Conservation (phyloP, 2,329 filamentous ascomycete species). For the Coniochaeta sp. region DNA sequence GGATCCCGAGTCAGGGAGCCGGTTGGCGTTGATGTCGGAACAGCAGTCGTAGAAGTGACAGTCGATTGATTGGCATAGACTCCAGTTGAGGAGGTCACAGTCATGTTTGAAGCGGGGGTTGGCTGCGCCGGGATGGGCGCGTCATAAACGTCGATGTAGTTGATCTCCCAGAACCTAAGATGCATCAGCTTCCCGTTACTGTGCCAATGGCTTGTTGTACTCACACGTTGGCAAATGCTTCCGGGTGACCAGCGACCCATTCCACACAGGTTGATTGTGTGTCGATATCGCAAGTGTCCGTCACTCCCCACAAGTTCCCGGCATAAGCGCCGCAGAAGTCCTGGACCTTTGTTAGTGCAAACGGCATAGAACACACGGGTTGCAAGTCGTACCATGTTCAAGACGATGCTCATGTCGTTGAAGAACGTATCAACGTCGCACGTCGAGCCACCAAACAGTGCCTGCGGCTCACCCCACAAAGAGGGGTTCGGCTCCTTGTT, state of each 20-base stretch:
- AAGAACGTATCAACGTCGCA: slow-evolving; percentile 63
- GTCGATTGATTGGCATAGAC: background rate
- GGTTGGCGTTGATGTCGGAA: slow-evolving; percentile 1
- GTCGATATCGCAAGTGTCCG: slow-evolving; percentile 1
- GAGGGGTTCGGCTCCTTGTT: slow-evolving; percentile 48
- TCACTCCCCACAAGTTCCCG: slow-evolving; percentile 2
- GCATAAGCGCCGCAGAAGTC: slow-evolving; percentile 3
- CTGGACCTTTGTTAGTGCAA: background rate
- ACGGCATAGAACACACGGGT: background rate
- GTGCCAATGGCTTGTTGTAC: background rate
- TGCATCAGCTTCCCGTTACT: background rate
- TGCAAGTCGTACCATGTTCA: slow-evolving; percentile 49
- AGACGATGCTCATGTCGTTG: slow-evolving; percentile 60
- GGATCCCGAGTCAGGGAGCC: slow-evolving; percentile 20
- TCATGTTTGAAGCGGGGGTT: background rate
- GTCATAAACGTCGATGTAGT: slow-evolving; percentile 42
- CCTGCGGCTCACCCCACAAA: slow-evolving; percentile 57
- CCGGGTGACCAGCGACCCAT: background rate
- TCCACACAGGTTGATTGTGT: background rate
- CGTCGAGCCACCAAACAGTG: slow-evolving; percentile 45
- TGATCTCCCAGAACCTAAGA: slow-evolving; percentile 43
- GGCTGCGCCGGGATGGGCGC: slow-evolving; percentile 3
- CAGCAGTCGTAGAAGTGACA: background rate
- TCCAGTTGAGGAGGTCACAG: background rate
- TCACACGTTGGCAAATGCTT: slow-evolving; percentile 1